Evolutionary conservation across 225 moss, liverwort and hornwort species (phyloP).

Genomic region (Rhytidiadelphus loreus): DNA sequence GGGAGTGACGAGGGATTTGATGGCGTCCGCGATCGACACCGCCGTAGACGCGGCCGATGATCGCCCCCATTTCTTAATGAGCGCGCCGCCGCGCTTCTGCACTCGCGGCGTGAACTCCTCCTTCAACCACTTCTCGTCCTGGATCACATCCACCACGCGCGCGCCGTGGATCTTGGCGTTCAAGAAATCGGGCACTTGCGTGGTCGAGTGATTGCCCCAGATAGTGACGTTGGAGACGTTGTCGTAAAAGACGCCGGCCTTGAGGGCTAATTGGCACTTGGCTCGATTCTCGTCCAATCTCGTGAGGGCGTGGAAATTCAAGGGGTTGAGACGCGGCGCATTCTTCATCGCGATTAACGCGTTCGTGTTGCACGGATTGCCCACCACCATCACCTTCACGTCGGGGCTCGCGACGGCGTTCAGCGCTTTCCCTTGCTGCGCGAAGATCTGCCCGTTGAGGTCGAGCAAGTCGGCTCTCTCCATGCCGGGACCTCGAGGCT

Average conservation of each 20-base stretch:
- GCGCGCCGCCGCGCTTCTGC: slow-evolving; percentile 80
- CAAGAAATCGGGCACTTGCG: slow-evolving; percentile 93
- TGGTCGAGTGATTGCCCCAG: slow-evolving; percentile 97
- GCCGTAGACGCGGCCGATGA: slow-evolving; percentile 97
- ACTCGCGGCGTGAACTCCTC: slow-evolving; percentile 90
- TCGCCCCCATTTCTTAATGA: slow-evolving; percentile 91
- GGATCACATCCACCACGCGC: slow-evolving; percentile 67
- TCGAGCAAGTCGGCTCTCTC: slow-evolving; percentile 83
- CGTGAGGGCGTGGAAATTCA: slow-evolving; percentile 87
- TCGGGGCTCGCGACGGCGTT: slow-evolving; percentile 70
- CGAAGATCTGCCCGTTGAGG: slow-evolving; percentile 82
- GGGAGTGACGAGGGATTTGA: slow-evolving; percentile 72
- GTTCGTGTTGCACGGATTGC: slow-evolving; percentile 95
- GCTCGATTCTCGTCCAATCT: slow-evolving; percentile 94
- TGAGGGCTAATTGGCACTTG: slow-evolving; percentile 89
- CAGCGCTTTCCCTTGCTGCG: slow-evolving; percentile 64
- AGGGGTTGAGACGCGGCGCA: slow-evolving; percentile 58
- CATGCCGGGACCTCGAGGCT: slow-evolving; percentile 91
- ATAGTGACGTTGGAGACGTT: slow-evolving; percentile 93
- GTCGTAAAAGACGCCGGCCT: slow-evolving; percentile 92
- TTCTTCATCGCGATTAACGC: slow-evolving; percentile 90
- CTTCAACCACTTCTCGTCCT: slow-evolving; percentile 79
- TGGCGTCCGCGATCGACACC: slow-evolving; percentile 82
- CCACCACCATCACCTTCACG: slow-evolving; percentile 93
- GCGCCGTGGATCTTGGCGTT: slow-evolving; percentile 82